Evolutionary conservation across 192 early-diverging fungal species (phyloP).

Genomic region (Backusella parvicylindrica): DNA sequence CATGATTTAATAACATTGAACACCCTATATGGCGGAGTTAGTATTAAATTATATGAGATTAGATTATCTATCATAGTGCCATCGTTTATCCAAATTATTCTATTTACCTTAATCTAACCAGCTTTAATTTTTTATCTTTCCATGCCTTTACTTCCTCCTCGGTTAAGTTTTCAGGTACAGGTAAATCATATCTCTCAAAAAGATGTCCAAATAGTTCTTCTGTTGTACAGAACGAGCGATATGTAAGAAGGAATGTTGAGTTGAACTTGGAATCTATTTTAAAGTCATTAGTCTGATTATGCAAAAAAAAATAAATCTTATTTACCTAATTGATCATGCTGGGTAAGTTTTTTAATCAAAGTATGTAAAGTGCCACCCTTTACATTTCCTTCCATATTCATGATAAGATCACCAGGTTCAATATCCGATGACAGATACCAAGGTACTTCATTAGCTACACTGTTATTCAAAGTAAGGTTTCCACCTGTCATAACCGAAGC

Average conservation of each 20-base stretch:
- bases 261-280: slow-evolving; percentile 71
- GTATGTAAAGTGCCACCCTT: slow-evolving; percentile 77
- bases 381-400: slow-evolving; percentile 77
- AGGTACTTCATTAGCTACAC: slow-evolving; percentile 11
- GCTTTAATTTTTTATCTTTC: slow-evolving; percentile 83
- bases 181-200: slow-evolving; percentile 70
- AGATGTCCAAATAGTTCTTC: slow-evolving; percentile 75
- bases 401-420: slow-evolving; percentile 56
- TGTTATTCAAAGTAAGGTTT: not conserved
- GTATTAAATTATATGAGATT: too few relatives aligned
- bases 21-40: slow-evolving; percentile 53
- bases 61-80: not conserved
- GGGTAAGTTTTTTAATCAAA: slow-evolving; percentile 74
- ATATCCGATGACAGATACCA: slow-evolving; percentile 72
- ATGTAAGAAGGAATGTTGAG: slow-evolving; percentile 86
- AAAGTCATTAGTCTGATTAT: not conserved
- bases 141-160: slow-evolving; percentile 70
- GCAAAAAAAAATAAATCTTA: not conserved
- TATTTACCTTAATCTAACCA: slow-evolving; percentile 71
- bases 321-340: slow-evolving; percentile 65
- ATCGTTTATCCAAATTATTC: not conserved
- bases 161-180: slow-evolving; percentile 62
- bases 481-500: not conserved
- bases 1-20: slow-evolving; percentile 92
- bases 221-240: slow-evolving; percentile 86